phyloP scores from a whole-genome alignment of 208 protist species.

The Novymonas esmeraldas region DNA sequence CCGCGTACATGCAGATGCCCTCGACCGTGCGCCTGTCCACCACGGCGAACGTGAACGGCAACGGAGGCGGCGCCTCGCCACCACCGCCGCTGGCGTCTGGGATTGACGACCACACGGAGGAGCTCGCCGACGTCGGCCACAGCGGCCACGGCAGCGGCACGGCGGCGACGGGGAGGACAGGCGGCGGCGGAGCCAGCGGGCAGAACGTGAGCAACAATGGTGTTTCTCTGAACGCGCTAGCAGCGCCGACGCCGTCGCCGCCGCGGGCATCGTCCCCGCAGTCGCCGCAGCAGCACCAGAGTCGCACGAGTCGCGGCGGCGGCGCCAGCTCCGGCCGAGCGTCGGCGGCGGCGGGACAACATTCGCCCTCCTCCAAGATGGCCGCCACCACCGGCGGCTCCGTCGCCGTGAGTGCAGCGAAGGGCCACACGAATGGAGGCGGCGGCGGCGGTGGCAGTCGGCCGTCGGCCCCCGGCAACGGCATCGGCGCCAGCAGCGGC shows the following conservation, averaged over 20 bases:
- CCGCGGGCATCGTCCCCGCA: conserved; percentile 2
- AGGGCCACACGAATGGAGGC: too few relatives aligned
- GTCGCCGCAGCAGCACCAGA: conserved; percentile 5
- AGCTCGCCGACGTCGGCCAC: not conserved
- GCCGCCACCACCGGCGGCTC: too few relatives aligned
- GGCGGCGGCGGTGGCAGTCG: too few relatives aligned
- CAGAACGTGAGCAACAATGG: not conserved
- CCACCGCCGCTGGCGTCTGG: not conserved
- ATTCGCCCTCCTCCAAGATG: not conserved
- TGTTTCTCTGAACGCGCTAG: not conserved
- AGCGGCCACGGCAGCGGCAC: not conserved
- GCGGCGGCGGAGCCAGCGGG: not conserved
- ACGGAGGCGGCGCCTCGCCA: not conserved
- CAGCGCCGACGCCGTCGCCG: not conserved
- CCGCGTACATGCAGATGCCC: conserved; percentile 24
- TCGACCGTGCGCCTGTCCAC: conserved; percentile 24
- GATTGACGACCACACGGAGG: not conserved
- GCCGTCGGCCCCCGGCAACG: too few relatives aligned
- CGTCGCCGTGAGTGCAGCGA: too few relatives aligned
- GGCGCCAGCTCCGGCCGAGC: not conserved
- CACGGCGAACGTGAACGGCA: conserved; percentile 11
- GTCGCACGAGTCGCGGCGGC: not conserved
- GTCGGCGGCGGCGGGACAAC: not conserved
- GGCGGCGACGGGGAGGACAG: not conserved
- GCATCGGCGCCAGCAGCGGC: too few relatives aligned